Percentiles rank a stretch among this genome's conserved stretches.
Conservation (phyloP, 352 stramenopile genomes). For the Thalassiosira mediterranea region DNA sequence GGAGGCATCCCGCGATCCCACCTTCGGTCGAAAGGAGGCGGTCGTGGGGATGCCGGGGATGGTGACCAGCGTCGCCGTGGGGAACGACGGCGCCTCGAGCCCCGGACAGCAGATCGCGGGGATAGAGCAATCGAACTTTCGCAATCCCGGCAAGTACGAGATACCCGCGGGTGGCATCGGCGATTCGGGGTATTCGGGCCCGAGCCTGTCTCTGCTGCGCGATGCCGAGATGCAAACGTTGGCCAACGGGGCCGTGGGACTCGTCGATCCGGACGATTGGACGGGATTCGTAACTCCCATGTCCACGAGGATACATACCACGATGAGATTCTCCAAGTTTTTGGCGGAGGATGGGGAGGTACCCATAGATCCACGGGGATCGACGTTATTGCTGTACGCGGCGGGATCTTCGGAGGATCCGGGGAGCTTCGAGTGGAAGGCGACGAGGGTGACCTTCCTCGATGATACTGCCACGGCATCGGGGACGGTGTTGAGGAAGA, state of each 20-base stretch:
- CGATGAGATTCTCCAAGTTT: conserved; percentile 42
- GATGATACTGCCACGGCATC: no score
- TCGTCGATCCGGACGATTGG: background rate
- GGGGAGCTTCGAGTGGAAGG: conserved; percentile 44
- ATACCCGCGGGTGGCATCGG: conserved; percentile 40
- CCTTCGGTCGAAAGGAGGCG: conserved; percentile 54
- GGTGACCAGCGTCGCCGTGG: conserved; percentile 16
- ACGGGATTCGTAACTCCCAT: background rate
- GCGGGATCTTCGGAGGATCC: conserved; percentile 35
- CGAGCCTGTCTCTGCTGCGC: conserved; percentile 29
- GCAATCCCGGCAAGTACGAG: conserved; percentile 54
- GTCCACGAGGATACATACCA: conserved; percentile 5
- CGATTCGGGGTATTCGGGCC: conserved; percentile 32
- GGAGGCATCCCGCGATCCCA: conserved; percentile 32
- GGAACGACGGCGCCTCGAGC: background rate
- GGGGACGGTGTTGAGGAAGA: no score
- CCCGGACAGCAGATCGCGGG: background rate
- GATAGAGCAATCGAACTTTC: conserved; percentile 9
- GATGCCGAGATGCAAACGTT: conserved; percentile 38
- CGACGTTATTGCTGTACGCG: conserved; percentile 47
- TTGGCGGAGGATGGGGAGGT: conserved; percentile 48
- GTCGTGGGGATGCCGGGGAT: conserved; percentile 54
- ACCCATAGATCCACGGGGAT: conserved; percentile 37
- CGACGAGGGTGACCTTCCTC: background rate
- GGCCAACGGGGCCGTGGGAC: conserved; percentile 26